A percentile compares a stretch with the other conserved stretches of the same genome.
phyloP scores from a whole-genome alignment of 306 rosid species.

The Hippophae tibetana region DNA sequence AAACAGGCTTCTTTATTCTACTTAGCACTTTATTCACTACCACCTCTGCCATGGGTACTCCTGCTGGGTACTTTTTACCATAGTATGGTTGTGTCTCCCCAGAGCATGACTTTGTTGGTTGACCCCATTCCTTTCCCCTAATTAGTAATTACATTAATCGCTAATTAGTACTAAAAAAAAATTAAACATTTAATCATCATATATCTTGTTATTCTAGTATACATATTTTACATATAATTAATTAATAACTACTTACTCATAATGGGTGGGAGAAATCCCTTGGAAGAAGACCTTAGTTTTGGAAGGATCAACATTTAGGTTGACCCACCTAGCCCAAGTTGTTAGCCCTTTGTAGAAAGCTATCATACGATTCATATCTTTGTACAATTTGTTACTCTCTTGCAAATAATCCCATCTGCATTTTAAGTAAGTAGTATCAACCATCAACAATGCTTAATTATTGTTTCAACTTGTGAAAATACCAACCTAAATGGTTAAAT shows the following conservation, averaged over 20 bases:
- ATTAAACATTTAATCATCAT: background rate
- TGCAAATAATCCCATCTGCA: constrained; percentile 72
- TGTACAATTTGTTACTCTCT: constrained; percentile 39
- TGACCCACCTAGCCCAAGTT: constrained; percentile 86
- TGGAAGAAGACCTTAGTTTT: constrained; percentile 79
- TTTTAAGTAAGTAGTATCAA: background rate
- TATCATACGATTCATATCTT: constrained; percentile 73
- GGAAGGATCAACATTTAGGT: constrained; percentile 48
- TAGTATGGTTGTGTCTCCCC: constrained; percentile 50
- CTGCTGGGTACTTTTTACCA: constrained; percentile 76
- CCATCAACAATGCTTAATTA: too few species aligned
- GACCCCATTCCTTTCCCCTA: constrained; percentile 88
- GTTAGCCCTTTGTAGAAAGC: constrained; percentile 72
- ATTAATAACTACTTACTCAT: constrained; percentile 38
- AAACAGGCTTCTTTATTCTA: constrained; percentile 55
- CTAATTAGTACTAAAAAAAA: background rate
- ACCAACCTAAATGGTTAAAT: too few species aligned
- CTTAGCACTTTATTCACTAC: constrained; percentile 71
- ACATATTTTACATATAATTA: too few species aligned
- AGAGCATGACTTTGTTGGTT: constrained; percentile 65
- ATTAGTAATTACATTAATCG: background rate
- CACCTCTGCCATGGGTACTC: constrained; percentile 69
- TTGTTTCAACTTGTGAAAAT: too few species aligned
- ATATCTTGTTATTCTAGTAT: background rate
- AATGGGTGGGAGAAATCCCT: constrained; percentile 90